A percentile compares a stretch with the other conserved stretches of the same genome.
These are phyloP conservation scores for Rhizopus stolonifer DNA, from an alignment of 371 early-diverging fungal genomes.

Conservation along the genomic window DNA sequence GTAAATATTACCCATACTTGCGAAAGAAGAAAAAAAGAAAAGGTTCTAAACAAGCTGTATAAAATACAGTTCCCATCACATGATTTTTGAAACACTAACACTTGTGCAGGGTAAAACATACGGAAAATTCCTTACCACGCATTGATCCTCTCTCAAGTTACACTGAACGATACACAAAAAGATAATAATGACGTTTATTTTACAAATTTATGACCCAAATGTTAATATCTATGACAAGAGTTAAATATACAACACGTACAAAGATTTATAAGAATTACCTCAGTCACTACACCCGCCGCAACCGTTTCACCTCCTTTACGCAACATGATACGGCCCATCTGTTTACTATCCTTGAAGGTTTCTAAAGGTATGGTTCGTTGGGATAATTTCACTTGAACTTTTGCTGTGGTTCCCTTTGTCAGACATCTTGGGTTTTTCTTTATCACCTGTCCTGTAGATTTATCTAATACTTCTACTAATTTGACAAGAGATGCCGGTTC, in stretches of 20 bases:
- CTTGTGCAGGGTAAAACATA: neutral
- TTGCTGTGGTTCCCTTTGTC: conserved; percentile 78
- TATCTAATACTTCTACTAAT: conserved; percentile 74
- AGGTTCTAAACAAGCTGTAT: neutral
- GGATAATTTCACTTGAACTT: conserved; percentile 72
- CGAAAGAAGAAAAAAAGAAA: conserved; percentile 2
- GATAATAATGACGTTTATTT: conserved; percentile 3
- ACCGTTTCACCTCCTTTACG: conserved; percentile 84
- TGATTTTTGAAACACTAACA: conserved; percentile 10
- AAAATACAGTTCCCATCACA: conserved; percentile 12
- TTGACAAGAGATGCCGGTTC: conserved; percentile 77
- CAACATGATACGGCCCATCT: conserved; percentile 88
- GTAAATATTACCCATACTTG: conserved; percentile 23
- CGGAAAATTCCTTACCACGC: too few species aligned
- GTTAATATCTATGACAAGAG: conserved; percentile 52
- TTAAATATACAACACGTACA: too few species aligned
- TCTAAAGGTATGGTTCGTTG: conserved; percentile 83
- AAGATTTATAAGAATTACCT: too few species aligned
- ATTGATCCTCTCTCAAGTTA: neutral
- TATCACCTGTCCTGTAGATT: conserved; percentile 77
- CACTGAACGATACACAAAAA: neutral
- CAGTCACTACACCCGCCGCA: conserved; percentile 87
- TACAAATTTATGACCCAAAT: conserved; percentile 36
- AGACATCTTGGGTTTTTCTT: conserved; percentile 86
- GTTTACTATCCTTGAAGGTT: conserved; percentile 78